Evolutionary conservation across 106 monocot species (phyloP).

Genomic region (Amphibolis antarctica): DNA sequence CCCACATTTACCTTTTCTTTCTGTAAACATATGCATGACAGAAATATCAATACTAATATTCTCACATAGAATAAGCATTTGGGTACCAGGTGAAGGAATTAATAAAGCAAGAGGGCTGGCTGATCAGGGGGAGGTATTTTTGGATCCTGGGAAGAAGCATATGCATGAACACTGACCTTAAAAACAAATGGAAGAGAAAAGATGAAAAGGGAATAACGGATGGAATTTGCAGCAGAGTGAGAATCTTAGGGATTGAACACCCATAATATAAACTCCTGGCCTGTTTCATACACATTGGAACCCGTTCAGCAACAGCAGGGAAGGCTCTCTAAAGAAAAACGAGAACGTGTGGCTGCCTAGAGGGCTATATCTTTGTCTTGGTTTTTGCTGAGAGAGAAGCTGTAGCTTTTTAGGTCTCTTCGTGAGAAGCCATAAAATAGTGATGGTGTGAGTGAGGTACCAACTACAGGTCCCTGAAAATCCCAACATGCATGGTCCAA

Average conservation of each 20-base stretch:
- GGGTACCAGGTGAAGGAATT: too few species aligned
- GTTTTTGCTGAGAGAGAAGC: constrained; percentile 1
- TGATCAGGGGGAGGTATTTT: constrained; percentile 3
- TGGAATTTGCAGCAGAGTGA: constrained; percentile 15
- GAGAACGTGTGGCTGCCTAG: not conserved
- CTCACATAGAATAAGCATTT: too few species aligned
- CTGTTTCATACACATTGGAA: not conserved
- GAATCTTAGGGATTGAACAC: constrained; percentile 13
- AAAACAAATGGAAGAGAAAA: not conserved
- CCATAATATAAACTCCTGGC: constrained; percentile 1
- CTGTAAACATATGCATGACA: not conserved
- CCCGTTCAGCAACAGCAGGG: not conserved
- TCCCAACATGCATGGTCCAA: constrained; percentile 1
- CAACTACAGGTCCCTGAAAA: constrained; percentile 4
- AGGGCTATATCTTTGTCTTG: constrained; percentile 11
- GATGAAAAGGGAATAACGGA: constrained; percentile 4
- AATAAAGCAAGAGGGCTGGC: not conserved
- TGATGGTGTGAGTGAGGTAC: not conserved
- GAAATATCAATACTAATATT: too few species aligned
- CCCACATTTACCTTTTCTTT: too few species aligned
- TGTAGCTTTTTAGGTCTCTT: not conserved
- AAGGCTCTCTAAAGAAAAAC: constrained; percentile 2
- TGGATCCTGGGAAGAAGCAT: constrained; percentile 18
- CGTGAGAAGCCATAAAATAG: not conserved
- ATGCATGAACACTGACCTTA: not conserved